A percentile compares a stretch with the other conserved stretches of the same genome.
Evolutionary conservation across 202 grass and related monocot species (phyloP).

Genomic region (Cymbopogon flexuosus): DNA sequence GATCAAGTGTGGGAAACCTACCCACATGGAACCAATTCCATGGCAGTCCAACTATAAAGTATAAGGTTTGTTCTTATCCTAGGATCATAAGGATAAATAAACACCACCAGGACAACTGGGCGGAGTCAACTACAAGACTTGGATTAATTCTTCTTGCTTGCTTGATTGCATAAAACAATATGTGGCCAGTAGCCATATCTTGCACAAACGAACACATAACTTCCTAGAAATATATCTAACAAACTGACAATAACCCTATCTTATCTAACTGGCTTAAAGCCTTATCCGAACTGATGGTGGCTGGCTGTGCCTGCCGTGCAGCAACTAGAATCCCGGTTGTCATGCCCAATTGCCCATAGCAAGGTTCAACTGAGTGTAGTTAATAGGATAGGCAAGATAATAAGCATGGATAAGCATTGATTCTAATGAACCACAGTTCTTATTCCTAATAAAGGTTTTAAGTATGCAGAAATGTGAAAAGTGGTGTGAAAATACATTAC

Average conservation of each 20-base stretch:
- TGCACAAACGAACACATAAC: not conserved
- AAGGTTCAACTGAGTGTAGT: not conserved
- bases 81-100: not conserved
- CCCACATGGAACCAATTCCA: not conserved
- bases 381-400: not conserved
- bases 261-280: not conserved
- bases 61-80: not conserved
- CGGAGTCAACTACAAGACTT: not conserved
- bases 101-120: not conserved
- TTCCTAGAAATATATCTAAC: not conserved
- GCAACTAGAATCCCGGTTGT: not conserved
- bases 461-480: not conserved
- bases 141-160: not conserved
- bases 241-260: not conserved
- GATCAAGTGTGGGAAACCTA: not conserved
- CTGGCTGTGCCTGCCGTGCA: not conserved
- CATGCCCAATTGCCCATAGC: not conserved
- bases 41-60: not conserved
- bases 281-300: not conserved
- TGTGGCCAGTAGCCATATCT: not conserved
- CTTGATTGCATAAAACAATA: not conserved
- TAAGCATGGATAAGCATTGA: not conserved
- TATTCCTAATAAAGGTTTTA: not conserved
- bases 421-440: not conserved
- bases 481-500: conserved; percentile 36